A percentile compares a stretch with the other conserved stretches of the same genome.
phyloP scores from a whole-genome alignment of 768 basidiomycete genomes.

The Kwoniella europaea region DNA sequence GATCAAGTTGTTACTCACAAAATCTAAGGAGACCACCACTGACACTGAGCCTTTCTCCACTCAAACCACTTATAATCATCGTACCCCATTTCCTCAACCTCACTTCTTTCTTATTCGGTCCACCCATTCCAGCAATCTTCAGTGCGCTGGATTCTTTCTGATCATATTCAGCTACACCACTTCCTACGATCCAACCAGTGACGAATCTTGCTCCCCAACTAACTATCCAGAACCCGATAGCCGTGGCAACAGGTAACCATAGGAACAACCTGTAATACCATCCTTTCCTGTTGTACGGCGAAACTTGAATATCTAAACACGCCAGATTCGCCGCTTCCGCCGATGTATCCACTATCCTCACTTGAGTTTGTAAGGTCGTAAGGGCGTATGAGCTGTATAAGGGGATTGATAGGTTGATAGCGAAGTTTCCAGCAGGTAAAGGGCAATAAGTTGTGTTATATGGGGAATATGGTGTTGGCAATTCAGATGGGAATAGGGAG shows the following conservation, averaged over 20 bases:
- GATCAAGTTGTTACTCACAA: constrained; percentile 64
- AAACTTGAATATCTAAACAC: constrained; percentile 78
- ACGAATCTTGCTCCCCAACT: constrained; percentile 69
- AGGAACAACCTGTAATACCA: constrained; percentile 63
- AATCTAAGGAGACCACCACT: constrained; percentile 87
- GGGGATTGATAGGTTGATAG: constrained; percentile 72
- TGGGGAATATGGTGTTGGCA: constrained; percentile 61
- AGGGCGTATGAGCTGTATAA: constrained; percentile 71
- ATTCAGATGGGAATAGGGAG: constrained; percentile 76
- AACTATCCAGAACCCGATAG: constrained; percentile 75
- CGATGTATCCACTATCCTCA: constrained; percentile 84
- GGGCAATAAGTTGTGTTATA: constrained; percentile 70
- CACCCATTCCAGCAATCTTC: constrained; percentile 28
- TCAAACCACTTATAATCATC: constrained; percentile 87
- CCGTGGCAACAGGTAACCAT: constrained; percentile 68
- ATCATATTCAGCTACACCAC: constrained; percentile 66
- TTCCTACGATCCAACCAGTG: constrained; percentile 74
- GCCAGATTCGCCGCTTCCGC: constrained; percentile 73
- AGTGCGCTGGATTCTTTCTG: constrained; percentile 60
- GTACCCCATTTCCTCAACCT: constrained; percentile 77
- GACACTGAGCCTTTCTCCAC: constrained; percentile 83
- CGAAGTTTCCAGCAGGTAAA: constrained; percentile 76
- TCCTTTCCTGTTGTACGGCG: constrained; percentile 63
- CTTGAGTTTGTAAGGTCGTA: constrained; percentile 79
- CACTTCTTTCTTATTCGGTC: constrained; percentile 38